Percentiles rank a stretch among this genome's conserved stretches.
These are phyloP conservation scores for Leccinum sublutescens DNA, from an alignment of 768 basidiomycete genomes.

Conservation along the genomic window DNA sequence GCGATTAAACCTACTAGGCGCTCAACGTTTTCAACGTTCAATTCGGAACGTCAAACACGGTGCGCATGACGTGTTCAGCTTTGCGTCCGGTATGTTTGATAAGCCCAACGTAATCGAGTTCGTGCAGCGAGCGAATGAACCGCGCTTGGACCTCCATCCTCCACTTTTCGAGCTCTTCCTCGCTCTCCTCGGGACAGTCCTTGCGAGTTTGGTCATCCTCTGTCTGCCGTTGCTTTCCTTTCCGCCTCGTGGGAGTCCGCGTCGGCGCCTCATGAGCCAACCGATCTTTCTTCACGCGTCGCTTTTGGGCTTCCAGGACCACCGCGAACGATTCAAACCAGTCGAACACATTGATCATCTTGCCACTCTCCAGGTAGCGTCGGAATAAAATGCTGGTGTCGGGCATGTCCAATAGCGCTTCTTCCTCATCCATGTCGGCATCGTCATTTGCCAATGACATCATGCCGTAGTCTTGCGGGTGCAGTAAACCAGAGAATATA, in stretches of 20 bases:
- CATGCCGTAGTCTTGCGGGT: conserved; percentile 49
- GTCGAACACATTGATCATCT: conserved; percentile 84
- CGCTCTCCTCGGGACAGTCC: conserved; percentile 22
- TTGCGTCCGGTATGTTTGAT: conserved; percentile 79
- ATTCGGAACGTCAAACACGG: conserved; percentile 52
- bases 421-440: conserved; percentile 26
- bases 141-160: conserved; percentile 68
- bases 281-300: background rate
- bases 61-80: conserved; percentile 70
- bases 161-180: conserved; percentile 50
- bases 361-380: conserved; percentile 76
- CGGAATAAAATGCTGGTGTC: conserved; percentile 77
- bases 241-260: conserved; percentile 22
- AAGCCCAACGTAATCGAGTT: conserved; percentile 78
- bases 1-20: conserved; percentile 15
- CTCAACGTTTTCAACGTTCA: conserved; percentile 7
- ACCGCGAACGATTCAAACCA: conserved; percentile 80
- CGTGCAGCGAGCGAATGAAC: conserved; percentile 77
- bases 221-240: conserved; percentile 25
- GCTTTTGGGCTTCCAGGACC: conserved; percentile 59
- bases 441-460: conserved; percentile 2
- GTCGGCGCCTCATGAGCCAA: background rate
- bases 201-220: conserved; percentile 20
- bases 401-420: conserved; percentile 53
- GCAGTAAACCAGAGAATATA: conserved; percentile 57